Evolutionary conservation across 1,139 yeast genomes (phyloP), one percentile per base, ranked within the genome.

Genomic region (Kurtzmaniella quercitrusa): DNA sequence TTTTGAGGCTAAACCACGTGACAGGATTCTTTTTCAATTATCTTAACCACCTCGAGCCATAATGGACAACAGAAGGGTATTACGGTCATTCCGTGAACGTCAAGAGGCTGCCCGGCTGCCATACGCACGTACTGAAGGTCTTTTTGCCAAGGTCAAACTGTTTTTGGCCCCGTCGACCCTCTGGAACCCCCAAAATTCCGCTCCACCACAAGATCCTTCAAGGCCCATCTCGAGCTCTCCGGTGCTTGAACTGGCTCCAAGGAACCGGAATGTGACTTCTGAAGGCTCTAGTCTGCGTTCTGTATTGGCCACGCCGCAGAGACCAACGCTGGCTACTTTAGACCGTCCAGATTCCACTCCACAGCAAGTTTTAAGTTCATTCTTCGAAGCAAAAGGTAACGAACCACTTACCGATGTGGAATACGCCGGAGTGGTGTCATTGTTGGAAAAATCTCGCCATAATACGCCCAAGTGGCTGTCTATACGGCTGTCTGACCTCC

Each of bases 391-490:
- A 34, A 89, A 87, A 57, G 96, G 96, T n/a, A 79, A 82, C 47
- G 66, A 66, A 15, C 91, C 94, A 9, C 68, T 90, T 47, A 74
- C 82, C 10, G 90, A 84, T 15, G 71, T 89, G 41, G 98, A 91
- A 60, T 77, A 83, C 50, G 95, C 85, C 57, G 96, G 96, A 3
- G 95, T 90, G 0, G 63, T 86, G 56, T 78, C 95, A 73, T 59
- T 77, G 59, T 48, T 70, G 44, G 51, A 62, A 17, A 53, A 56
- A 42, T 58, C 70, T 14, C 43, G 41, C n/a, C 46, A 41, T n/a
- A 31, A 15, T 2, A 43, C 46, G 11, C 46, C 46, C 4, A 34
- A 14, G 10, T 14, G 31, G 31, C 31, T 5, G 31, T 4, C 12
- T 27, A 4, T 10, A 27, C 12, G 31, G 14, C 31, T 10, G n/a